phyloP scores from a whole-genome alignment of 192 early-diverging fungal genomes.

The Lobulomyces angularis region DNA sequence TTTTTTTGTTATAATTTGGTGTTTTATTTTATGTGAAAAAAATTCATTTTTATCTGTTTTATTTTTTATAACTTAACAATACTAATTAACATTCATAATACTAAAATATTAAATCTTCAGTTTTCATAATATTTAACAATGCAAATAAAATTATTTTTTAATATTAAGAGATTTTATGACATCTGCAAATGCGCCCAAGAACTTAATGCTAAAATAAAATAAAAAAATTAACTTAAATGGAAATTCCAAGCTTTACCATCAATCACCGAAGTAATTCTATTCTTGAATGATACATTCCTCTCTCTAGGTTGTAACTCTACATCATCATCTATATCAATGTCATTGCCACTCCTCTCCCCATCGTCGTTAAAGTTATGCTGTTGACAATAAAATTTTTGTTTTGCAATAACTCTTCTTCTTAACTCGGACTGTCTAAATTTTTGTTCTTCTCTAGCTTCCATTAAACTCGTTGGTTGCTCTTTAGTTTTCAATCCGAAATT shows the following conservation, averaged over 20 bases:
- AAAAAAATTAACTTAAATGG: background rate
- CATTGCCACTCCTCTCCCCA: background rate
- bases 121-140: no score
- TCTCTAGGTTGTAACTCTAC: background rate
- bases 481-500: no score
- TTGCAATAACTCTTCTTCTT: slow-evolving; percentile 12
- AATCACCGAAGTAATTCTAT: background rate
- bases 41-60: no score
- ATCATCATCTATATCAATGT: background rate
- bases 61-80: no score
- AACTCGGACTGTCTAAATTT: slow-evolving; percentile 9
- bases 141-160: no score
- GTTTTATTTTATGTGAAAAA: no score
- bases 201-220: background rate
- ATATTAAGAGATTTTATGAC: no score
- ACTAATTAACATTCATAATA: no score
- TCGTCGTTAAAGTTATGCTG: background rate
- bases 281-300: background rate
- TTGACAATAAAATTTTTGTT: background rate
- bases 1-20: no score
- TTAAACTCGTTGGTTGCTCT: slow-evolving; percentile 19
- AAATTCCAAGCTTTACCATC: background rate
- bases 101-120: no score
- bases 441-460: slow-evolving; percentile 22
- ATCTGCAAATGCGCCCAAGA: slow-evolving; percentile 1